Evolutionary conservation across 768 basidiomycete genomes (phyloP).

Genomic region (Boletus tomentosulus): DNA sequence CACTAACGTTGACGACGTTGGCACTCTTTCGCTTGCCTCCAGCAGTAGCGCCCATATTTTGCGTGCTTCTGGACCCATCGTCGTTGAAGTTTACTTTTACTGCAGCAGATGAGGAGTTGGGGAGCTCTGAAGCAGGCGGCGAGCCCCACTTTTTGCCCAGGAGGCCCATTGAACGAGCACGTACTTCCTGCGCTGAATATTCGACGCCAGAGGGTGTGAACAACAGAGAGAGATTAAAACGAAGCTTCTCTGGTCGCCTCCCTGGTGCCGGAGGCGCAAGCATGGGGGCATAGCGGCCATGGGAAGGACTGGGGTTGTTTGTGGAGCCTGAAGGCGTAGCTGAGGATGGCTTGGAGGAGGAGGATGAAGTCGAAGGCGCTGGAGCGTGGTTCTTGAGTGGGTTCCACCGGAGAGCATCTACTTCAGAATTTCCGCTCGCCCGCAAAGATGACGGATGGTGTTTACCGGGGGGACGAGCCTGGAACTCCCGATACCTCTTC

Average conservation of each 20-base stretch:
- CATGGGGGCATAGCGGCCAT: constrained; percentile 64
- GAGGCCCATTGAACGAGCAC: constrained; percentile 77
- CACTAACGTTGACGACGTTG: constrained; percentile 40
- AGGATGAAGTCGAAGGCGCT: constrained; percentile 31
- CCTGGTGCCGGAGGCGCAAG: constrained; percentile 64
- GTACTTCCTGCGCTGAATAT: constrained; percentile 80
- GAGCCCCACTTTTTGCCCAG: constrained; percentile 83
- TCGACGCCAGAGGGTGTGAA: constrained; percentile 77
- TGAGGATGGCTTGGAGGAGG: constrained; percentile 18
- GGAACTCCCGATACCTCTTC: constrained; percentile 76
- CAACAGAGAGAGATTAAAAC: constrained; percentile 63
- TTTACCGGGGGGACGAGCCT: constrained; percentile 42
- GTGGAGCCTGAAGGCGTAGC: constrained; percentile 33
- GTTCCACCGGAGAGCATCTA: constrained; percentile 31
- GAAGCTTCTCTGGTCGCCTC: constrained; percentile 67
- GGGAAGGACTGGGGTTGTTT: constrained; percentile 31
- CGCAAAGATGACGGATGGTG: constrained; percentile 23
- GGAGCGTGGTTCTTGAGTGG: constrained; percentile 36
- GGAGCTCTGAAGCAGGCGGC: constrained; percentile 43
- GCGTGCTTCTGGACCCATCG: constrained; percentile 45
- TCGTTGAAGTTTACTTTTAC: constrained; percentile 57
- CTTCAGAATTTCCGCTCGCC: constrained; percentile 24
- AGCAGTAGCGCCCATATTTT: constrained; percentile 33
- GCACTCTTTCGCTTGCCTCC: constrained; percentile 43
- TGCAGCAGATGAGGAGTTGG: constrained; percentile 34